Evolutionary conservation across 208 protist species (phyloP).

Genomic region (Leishmania arabica): DNA sequence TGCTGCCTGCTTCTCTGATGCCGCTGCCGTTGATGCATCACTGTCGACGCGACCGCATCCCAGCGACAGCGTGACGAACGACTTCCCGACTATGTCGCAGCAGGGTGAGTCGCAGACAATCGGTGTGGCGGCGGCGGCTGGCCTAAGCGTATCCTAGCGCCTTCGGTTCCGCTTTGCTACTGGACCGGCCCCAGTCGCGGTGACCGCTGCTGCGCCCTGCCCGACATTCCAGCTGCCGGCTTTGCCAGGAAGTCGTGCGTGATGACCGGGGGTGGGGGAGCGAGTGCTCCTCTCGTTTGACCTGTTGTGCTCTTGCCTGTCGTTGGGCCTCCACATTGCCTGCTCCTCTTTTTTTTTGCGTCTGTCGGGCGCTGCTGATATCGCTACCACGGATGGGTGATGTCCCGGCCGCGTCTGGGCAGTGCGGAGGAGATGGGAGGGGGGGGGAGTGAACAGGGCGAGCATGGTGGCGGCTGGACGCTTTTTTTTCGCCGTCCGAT

Average conservation of each 20-base stretch:
- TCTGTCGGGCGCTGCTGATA: not conserved
- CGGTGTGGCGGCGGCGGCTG: not conserved
- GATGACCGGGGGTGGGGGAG: not conserved
- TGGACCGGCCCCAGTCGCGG: not conserved
- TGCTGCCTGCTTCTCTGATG: conserved; percentile 5
- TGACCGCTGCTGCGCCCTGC: not conserved
- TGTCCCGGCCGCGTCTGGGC: not conserved
- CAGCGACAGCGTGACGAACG: not conserved
- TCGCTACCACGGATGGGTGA: not conserved
- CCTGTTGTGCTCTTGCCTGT: not conserved
- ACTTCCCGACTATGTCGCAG: not conserved
- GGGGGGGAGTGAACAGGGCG: not conserved
- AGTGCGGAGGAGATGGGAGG: not conserved
- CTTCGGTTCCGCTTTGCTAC: not conserved
- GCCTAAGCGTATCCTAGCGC: not conserved
- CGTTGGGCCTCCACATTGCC: too few relatives aligned
- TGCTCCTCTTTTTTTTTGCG: not conserved
- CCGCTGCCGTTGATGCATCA: not conserved
- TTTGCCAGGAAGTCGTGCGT: not conserved
- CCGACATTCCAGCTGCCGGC: not conserved
- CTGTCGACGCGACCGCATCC: not conserved
- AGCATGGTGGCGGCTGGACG: not conserved
- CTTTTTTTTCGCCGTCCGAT: not conserved
- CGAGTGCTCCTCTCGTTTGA: not conserved
- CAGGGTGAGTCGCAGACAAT: conserved; percentile 3